Evolutionary conservation across 306 rosid genomes (phyloP).

Genomic region (Fragaria iinumae): DNA sequence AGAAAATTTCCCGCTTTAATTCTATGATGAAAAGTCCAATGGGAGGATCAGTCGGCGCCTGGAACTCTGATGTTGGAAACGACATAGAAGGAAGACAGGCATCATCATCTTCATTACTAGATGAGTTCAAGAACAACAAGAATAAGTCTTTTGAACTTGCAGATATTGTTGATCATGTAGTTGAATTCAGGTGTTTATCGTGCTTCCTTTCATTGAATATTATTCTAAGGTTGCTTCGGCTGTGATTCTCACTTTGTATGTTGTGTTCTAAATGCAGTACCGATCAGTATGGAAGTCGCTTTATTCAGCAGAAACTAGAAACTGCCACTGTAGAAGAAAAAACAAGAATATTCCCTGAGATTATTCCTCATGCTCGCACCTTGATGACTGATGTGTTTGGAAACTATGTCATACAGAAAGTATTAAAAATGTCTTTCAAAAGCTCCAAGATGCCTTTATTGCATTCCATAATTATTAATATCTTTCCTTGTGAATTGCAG

Average conservation of each 20-base stretch:
- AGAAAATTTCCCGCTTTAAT: conserved; percentile 41
- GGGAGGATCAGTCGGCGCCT: conserved; percentile 58
- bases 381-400: conserved; percentile 98
- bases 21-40: conserved; percentile 66
- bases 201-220: conserved; percentile 16
- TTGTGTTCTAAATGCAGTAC: conserved; percentile 56
- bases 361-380: conserved; percentile 73
- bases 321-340: conserved; percentile 76
- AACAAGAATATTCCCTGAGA: conserved; percentile 80
- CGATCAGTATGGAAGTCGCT: conserved; percentile 99
- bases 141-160: conserved; percentile 81
- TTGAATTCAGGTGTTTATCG: conserved; percentile 75
- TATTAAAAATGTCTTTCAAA: conserved; percentile 35
- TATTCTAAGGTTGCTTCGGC: conserved; percentile 22
- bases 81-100: conserved; percentile 55
- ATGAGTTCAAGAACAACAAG: conserved; percentile 92
- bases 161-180: conserved; percentile 72
- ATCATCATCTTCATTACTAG: conserved; percentile 56
- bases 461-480: conserved; percentile 22
- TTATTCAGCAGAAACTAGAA: conserved; percentile 96
- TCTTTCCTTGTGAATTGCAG: conserved; percentile 46
- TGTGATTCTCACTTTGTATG: conserved; percentile 26
- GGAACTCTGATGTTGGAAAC: conserved; percentile 61
- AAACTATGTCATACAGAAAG: conserved; percentile 96
- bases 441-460: conserved; percentile 12